These are phyloP conservation scores for Uncinocarpus reesii DNA, from an alignment of 2,329 filamentous ascomycete genomes.

Conservation along the genomic window DNA sequence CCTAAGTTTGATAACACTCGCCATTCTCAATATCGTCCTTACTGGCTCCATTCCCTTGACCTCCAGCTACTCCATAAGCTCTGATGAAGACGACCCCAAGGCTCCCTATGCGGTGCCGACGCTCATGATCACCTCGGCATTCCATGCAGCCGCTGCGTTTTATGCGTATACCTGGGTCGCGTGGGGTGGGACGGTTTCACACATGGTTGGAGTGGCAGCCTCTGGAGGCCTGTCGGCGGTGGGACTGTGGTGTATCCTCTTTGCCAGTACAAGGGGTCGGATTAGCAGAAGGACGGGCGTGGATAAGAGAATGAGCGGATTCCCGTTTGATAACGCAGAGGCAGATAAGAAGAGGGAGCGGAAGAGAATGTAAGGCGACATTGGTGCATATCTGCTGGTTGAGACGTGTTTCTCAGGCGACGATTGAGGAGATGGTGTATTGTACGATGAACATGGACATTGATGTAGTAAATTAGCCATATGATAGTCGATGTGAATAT, in stretches of 20 bases:
- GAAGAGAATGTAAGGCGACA: conserved; percentile 8
- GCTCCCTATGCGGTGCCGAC: conserved; percentile 58
- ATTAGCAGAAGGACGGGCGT: conserved; percentile 55
- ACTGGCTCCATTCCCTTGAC: conserved; percentile 59
- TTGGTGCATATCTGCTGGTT: background rate
- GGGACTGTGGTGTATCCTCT: conserved; percentile 55
- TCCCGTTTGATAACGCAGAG: conserved; percentile 53
- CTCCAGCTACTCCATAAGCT: conserved; percentile 32
- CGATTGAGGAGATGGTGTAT: no score
- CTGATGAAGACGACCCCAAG: conserved; percentile 38
- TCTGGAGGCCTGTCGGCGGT: conserved; percentile 49
- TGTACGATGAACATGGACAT: no score
- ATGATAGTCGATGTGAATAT: no score
- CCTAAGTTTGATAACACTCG: conserved; percentile 55
- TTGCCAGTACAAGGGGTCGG: conserved; percentile 46
- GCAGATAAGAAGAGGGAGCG: conserved; percentile 41
- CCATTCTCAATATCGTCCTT: conserved; percentile 54
- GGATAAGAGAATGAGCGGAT: conserved; percentile 57
- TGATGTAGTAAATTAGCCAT: no score
- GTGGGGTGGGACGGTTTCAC: conserved; percentile 46
- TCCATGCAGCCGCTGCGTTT: conserved; percentile 54
- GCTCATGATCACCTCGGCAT: conserved; percentile 54
- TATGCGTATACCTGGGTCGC: conserved; percentile 60
- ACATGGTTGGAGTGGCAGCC: conserved; percentile 50
- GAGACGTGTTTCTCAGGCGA: no score